Percentiles rank a stretch among this genome's conserved stretches.
Conservation (phyloP, 805 yeast genomes). For the Yarrowia keelungensis region DNA sequence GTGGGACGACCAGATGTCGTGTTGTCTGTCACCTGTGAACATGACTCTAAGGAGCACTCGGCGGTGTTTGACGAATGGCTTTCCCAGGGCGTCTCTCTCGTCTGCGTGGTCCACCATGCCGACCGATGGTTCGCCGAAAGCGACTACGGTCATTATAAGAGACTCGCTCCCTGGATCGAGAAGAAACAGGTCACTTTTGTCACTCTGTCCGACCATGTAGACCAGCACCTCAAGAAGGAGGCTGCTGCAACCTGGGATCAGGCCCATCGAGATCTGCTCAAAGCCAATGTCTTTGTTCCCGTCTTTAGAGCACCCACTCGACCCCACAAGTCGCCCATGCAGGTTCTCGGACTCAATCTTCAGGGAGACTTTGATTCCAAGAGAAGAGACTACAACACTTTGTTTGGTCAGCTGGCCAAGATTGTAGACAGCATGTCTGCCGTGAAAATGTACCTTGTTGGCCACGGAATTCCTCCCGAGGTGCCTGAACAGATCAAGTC, state of each 20-base stretch:
- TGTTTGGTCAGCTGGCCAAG: slow-evolving; percentile 2
- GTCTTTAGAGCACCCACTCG: slow-evolving; percentile 26
- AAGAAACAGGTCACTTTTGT: slow-evolving; percentile 29
- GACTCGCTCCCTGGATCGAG: slow-evolving; percentile 30
- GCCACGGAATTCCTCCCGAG: slow-evolving; percentile 34
- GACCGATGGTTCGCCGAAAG: slow-evolving; percentile 26
- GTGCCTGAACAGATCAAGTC: slow-evolving; percentile 16
- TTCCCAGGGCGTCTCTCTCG: slow-evolving; percentile 14
- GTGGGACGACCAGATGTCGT: slow-evolving; percentile 30
- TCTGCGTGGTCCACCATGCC: slow-evolving; percentile 29
- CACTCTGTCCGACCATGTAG: slow-evolving; percentile 25
- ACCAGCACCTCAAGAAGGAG: not conserved
- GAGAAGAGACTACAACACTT: slow-evolving; percentile 24
- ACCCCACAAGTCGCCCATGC: slow-evolving; percentile 35
- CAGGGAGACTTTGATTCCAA: slow-evolving; percentile 30
- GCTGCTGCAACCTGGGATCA: slow-evolving; percentile 16
- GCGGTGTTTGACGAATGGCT: slow-evolving; percentile 21
- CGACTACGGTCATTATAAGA: slow-evolving; percentile 34
- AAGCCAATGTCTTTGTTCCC: slow-evolving; percentile 16
- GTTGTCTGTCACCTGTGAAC: slow-evolving; percentile 22
- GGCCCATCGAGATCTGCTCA: not conserved
- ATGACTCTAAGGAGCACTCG: slow-evolving; percentile 25
- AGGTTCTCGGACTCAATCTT: slow-evolving; percentile 19
- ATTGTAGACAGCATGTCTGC: not conserved
- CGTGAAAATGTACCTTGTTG: slow-evolving; percentile 18